Evolutionary conservation across 768 basidiomycete species (phyloP), one percentile per base, ranked within the genome.

Genomic region (Suillus variegatus): DNA sequence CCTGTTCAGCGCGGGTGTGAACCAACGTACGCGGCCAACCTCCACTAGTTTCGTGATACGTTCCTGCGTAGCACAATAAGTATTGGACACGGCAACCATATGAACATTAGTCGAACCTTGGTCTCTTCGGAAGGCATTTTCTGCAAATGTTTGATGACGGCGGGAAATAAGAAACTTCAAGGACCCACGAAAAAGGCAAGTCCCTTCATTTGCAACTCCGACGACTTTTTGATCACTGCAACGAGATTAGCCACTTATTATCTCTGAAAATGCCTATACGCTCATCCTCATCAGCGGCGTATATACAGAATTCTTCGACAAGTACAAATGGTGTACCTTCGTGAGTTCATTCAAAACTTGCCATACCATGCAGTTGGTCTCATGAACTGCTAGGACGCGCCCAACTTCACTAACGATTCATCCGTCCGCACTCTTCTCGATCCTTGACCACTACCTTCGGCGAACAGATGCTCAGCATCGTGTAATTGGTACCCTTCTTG

Each of bases 391-490:
- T 72, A 94, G 93, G 62, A 88, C 89, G 46, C 82, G 88, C 64
- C 91, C 90, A 38, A 85, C 86, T 38, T 85, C 82, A 54, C 86
- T 97, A 64, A 93, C 90, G 57, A 86, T 98, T 66, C 94, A 96
- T 75, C 95, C 97, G 14, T 91, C 94, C 61, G 95, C 94, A 5
- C 87, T 99, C 57, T 94, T 97, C 76, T 90, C 94, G 62, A 93
- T 98, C 82, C 89, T 99, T 69, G 96, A 97, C 79, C 96, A 98
- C 82, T 96, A 95, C 79, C 88, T 98, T 61, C 91, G 97, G 20
- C 88, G 94, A 66, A 89, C 86, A 47, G 88, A 92, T 69, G 77
- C 82, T 35, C 92, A 95, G 71, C 89, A 90, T 66, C 89, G 96
- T 65, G 97, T 98, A 20, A 97, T 99, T 75, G 97, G 97, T 25